Base-by-base conservation (phyloP, 208 protist genomes). In the Entamoeba moshkovskii region DNA sequence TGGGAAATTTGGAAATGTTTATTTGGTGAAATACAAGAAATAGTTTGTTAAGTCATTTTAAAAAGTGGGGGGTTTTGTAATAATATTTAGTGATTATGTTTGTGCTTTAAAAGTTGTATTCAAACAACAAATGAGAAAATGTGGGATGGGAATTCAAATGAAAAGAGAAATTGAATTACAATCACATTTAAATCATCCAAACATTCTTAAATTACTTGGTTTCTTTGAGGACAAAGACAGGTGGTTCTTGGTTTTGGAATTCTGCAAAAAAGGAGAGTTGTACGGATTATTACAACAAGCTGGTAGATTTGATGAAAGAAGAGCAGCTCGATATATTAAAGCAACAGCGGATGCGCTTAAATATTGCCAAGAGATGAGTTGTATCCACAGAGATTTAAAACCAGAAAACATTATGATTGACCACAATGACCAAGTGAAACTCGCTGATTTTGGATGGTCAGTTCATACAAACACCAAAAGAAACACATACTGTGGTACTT, bases 401-500 rank as follows among this genome's bases (percentile, higher is more conserved):
- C 94, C 95, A 11, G 95, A 95, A 49, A 96, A 96, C 48, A 85
- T 95, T 3, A 44, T 96, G 22, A 66, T 96, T 44, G 94, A 95
- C 33, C 29, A 46, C 11, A 85, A 94, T 38, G 93, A 48, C 6
- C 59, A 93, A 16, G n/a, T 95, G 0, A 96, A 96, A 52, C 93
- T 96, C 45, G 94, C 95, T n/a, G 95, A 96, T 93, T 96, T 96
- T 94, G 95, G 95, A 25, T 94, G 95, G 46, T 94, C 93, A 3
- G 92, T 85, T 25, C 38, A 94, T 25, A 91, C 42, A 44, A n/a
- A 46, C 25, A 66, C 6, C 5, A 45, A 48, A 29, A 91, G 93
- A 22, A 44, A 94, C 42, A 96, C 95, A 13, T 92, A 93, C 1
- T 96, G 95, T 46, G 95, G 95, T 48, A 96, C 95, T 1, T 93